These are phyloP conservation scores for Microbotryum scabiosae DNA, from an alignment of 1,284 basidiomycete species.

Conservation along the genomic window DNA sequence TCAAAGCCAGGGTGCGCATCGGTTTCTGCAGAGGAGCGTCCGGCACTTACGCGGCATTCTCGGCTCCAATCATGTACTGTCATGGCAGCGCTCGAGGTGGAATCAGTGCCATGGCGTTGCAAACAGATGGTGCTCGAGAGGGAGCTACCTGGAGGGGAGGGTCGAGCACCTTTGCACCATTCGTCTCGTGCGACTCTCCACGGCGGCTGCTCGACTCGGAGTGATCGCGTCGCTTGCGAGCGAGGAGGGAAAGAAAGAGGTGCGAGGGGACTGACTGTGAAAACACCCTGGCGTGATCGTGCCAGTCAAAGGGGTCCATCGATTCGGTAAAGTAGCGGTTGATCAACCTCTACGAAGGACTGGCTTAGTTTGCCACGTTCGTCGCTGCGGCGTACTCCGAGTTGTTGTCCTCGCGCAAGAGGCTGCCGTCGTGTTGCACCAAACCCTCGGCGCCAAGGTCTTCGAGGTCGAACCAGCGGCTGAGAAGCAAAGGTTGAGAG, in stretches of 20 bases:
- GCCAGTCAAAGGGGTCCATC: neutral
- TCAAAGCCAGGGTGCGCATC: too few relatives aligned
- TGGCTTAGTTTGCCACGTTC: constrained; percentile 3
- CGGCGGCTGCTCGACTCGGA: too few relatives aligned
- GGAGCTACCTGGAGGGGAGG: too few relatives aligned
- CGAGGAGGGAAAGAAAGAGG: neutral
- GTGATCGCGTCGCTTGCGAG: too few relatives aligned
- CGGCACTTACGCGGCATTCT: too few relatives aligned
- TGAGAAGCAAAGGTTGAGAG: neutral
- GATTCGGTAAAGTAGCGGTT: constrained; percentile 8
- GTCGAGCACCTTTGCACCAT: too few relatives aligned
- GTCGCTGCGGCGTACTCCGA: constrained; percentile 2
- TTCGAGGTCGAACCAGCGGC: constrained; percentile 12
- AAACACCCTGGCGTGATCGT: constrained; percentile 5
- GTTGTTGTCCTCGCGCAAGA: constrained; percentile 9
- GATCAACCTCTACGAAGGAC: constrained; percentile 11
- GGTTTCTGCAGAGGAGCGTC: too few relatives aligned
- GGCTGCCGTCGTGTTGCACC: constrained; percentile 17
- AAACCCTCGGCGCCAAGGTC: constrained; percentile 11
- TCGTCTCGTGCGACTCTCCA: too few relatives aligned
- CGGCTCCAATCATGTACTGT: too few relatives aligned
- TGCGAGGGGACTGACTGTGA: constrained; percentile 1
- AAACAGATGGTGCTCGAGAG: too few relatives aligned
- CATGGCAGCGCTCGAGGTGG: too few relatives aligned
- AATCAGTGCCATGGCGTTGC: too few relatives aligned